phyloP scores from a whole-genome alignment of 2,329 filamentous ascomycete species.

The Aspergillus chevalieri region DNA sequence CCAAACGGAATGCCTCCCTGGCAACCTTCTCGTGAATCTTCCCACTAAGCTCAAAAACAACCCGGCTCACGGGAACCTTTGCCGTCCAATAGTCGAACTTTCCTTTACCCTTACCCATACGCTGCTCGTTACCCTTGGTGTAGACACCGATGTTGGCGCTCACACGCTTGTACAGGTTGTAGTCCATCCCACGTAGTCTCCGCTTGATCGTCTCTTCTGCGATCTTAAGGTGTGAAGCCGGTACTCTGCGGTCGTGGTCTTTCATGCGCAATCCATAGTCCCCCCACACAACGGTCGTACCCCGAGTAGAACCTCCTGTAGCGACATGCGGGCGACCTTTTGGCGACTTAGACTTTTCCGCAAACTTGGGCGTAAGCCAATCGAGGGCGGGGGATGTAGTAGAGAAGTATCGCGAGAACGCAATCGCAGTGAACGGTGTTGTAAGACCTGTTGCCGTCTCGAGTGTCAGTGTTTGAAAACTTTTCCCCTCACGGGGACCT shows the following conservation, averaged over 20 bases:
- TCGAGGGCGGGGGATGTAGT: conserved; percentile 57
- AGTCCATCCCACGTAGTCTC: conserved; percentile 82
- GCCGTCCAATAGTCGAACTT: conserved; percentile 95
- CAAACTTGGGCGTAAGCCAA: conserved; percentile 77
- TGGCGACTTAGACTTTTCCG: conserved; percentile 77
- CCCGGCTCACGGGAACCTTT: conserved; percentile 80
- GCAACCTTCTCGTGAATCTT: conserved; percentile 91
- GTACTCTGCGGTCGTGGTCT: conserved; percentile 88
- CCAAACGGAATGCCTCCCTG: conserved; percentile 85
- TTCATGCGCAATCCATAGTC: conserved; percentile 91
- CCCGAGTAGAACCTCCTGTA: conserved; percentile 84
- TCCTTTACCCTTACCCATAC: conserved; percentile 99
- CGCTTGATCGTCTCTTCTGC: conserved; percentile 91
- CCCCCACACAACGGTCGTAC: conserved; percentile 93
- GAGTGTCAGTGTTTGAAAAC: conserved; percentile 16
- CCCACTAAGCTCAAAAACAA: conserved; percentile 88
- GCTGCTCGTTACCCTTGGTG: conserved; percentile 88
- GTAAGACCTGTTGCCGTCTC: conserved; percentile 18
- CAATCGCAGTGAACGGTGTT: conserved; percentile 22
- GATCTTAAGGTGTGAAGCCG: conserved; percentile 76
- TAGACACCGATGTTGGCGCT: conserved; percentile 93
- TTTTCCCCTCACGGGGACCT: conserved; percentile 1
- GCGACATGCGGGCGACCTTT: conserved; percentile 84
- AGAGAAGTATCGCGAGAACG: conserved; percentile 62
- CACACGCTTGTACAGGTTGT: conserved; percentile 84